Base-by-base conservation (phyloP, 495 filamentous ascomycete species). In the Schizothecium vesticola region DNA sequence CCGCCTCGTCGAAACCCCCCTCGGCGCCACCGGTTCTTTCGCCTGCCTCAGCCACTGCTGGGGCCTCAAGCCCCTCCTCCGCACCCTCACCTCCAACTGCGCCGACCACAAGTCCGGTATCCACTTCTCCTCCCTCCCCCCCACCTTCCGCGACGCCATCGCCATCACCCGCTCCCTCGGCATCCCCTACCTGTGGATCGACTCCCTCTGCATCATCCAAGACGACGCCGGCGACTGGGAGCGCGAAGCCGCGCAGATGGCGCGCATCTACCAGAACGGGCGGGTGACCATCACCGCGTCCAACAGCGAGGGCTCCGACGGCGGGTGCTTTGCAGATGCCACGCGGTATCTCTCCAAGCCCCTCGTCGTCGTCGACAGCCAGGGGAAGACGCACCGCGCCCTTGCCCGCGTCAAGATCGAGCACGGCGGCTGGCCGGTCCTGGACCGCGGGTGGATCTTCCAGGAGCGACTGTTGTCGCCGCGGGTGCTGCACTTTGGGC, bases 121-220 rank as follows among this genome's bases (percentile, higher is more conserved):
- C 22, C 22, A 22, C 22, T 22, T 59, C 22, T 1, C 22, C 22
- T 25, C 57, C 4, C 28, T 77, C n/a, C 70, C 75, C 3, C 66
- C 23, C 36, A 75, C 67, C 24, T 72, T 75, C 65, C 69, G 70
- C 22, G 67, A 77, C 65, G 69, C 75, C 10, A 65, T 77, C 19
- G 60, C 16, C 10, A 61, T 76, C 22, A 64, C 68, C 7, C 67
- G 71, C 7, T 56, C 63, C 2, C 64, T 79, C 22, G 69, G 63
- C n/a, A 31, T 78, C 21, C 61, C 64, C 12, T 78, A 77, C 64
- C 60, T 80, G 12, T 79, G 78, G 77, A 75, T 80, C 28, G 78
- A 80, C 57, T 67, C 72, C 26, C 36, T 80, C 12, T 80, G 77
- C 59, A 76, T 78, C 22, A 66, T 76, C 24, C 74, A 78, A 23